These are phyloP conservation scores for Termitomyces sp. DNA, from an alignment of 768 basidiomycete genomes.

Conservation along the genomic window DNA sequence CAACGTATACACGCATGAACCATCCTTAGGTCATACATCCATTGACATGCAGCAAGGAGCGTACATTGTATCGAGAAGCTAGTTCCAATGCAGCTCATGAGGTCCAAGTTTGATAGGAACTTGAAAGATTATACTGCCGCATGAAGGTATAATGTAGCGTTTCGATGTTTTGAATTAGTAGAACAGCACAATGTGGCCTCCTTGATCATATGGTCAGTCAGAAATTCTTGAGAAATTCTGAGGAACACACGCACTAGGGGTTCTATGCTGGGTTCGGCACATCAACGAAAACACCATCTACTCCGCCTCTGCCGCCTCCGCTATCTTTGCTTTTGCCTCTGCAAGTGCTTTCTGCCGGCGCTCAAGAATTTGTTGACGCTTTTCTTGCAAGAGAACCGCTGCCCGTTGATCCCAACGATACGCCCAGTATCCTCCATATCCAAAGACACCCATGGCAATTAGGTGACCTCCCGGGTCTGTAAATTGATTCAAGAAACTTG, in stretches of 20 bases:
- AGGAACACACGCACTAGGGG: slow-evolving; percentile 11
- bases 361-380: slow-evolving; percentile 57
- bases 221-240: background rate
- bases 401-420: slow-evolving; percentile 67
- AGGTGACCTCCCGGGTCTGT: slow-evolving; percentile 73
- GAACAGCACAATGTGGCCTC: slow-evolving; percentile 7
- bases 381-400: slow-evolving; percentile 58
- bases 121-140: background rate
- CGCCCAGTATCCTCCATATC: slow-evolving; percentile 73
- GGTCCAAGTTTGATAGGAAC: background rate
- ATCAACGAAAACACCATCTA: slow-evolving; percentile 4
- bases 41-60: background rate
- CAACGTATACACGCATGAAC: background rate
- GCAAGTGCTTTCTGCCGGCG: slow-evolving; percentile 42
- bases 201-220: slow-evolving; percentile 5
- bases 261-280: slow-evolving; percentile 14
- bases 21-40: background rate
- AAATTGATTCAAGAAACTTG: background rate
- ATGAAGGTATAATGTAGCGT: background rate
- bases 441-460: slow-evolving; percentile 68
- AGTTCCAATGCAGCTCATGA: background rate
- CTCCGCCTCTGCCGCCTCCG: slow-evolving; percentile 15
- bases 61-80: background rate
- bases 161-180: slow-evolving; percentile 10
- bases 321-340: slow-evolving; percentile 20